Conservation (phyloP, 148 eudicot species). For the Silene uniflora region DNA sequence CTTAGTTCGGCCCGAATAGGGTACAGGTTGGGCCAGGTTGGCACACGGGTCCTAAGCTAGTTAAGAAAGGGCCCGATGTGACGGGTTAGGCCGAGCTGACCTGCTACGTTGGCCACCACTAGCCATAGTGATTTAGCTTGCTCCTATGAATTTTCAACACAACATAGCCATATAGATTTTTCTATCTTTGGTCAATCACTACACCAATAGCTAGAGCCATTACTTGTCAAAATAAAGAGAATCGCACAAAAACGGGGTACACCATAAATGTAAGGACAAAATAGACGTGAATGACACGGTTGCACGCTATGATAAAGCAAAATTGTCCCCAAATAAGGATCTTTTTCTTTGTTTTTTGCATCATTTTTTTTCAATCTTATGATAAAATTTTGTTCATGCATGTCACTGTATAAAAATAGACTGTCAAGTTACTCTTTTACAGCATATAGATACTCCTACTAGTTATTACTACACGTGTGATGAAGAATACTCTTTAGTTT, state of each 20-base stretch:
- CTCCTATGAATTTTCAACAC: no score
- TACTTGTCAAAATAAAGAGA: slow-evolving; percentile 27
- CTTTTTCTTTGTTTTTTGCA: neutral
- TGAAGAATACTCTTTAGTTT: slow-evolving; percentile 10
- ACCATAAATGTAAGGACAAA: slow-evolving; percentile 27
- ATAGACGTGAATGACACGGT: slow-evolving; percentile 32
- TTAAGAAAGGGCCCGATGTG: no score
- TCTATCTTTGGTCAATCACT: no score
- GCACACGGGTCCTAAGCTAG: no score
- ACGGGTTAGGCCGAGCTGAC: no score
- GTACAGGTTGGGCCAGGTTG: no score
- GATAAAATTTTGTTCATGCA: slow-evolving; percentile 15
- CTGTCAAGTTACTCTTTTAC: neutral
- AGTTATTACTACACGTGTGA: slow-evolving; percentile 30
- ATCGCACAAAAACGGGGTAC: slow-evolving; percentile 9
- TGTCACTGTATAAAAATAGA: neutral
- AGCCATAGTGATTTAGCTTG: no score
- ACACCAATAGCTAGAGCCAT: slow-evolving; percentile 9
- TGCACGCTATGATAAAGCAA: slow-evolving; percentile 40
- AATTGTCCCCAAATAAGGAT: slow-evolving; percentile 18
- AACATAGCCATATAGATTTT: no score
- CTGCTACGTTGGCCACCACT: no score
- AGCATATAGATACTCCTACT: no score
- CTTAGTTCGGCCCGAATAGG: no score
- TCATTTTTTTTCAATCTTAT: neutral